Base-by-base conservation (phyloP, 768 basidiomycete species). In the Xanthoconium stramineum region DNA sequence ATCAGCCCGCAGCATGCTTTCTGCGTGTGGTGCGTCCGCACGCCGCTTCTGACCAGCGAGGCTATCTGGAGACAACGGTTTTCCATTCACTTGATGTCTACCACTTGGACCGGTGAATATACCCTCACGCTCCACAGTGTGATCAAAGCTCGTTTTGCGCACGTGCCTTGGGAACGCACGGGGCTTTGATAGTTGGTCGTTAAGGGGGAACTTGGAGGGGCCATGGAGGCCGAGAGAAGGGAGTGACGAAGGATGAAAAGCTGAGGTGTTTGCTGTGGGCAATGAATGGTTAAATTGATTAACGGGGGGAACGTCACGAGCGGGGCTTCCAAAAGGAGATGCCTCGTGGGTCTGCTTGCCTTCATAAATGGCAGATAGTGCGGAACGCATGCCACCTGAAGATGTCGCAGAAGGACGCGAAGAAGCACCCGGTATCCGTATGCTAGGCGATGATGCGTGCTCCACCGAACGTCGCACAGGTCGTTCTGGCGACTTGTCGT, bases 141-240 rank as follows among this genome's bases (percentile, higher is more conserved):
- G 94, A 71, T 97, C 94, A 70, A 94, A 96, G 72, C 91, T 94
- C 45, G 94, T 92, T 78, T 97, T 97, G 58, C 94, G 83, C 56
- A 93, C 91, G 71, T 89, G 88, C 57, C 88, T 83, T 50, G 94
- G 91, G 68, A 94, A 91, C 32, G 79, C 72, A 59, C 80, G 84
- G 61, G 78, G 65, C 58, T 74, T 74, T 49, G 70, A 64, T 56
- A 74, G 64, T 28, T 66, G 62, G 62, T 70, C 59, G 58, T 78
- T 61, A 58, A 53, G 59, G 48, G 65, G 65, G 50, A 59, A 62
- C 48, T 71, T 72, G 47, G 80, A 75, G 50, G 74, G 74, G 48
- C 86, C 85, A 72, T 88, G 84, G 40, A 87, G 68, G 56, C 89
- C 88, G 56, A 81, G 75, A 28, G 88, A 80, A 30, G 90, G 90